Evolutionary conservation across 305 asterid genomes (phyloP).

Genomic region (Solanum hybrid): DNA sequence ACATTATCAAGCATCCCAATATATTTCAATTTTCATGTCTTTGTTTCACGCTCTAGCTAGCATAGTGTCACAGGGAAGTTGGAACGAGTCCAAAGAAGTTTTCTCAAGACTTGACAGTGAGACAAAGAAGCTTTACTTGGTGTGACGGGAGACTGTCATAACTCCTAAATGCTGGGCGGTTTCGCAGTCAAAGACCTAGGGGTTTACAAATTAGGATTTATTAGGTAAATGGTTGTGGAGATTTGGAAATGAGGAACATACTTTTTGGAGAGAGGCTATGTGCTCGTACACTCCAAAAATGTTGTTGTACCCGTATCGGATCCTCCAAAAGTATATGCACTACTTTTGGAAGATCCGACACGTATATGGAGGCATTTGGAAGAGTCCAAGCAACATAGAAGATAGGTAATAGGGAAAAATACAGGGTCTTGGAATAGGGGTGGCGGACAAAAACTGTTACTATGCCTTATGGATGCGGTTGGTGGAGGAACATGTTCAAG

Average conservation of each 20-base stretch:
- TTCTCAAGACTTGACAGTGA: not conserved
- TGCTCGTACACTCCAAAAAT: not conserved
- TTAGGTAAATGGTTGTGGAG: not conserved
- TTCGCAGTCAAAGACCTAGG: not conserved
- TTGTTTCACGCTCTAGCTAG: not conserved
- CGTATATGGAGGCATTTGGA: not conserved
- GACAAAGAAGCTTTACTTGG: not conserved
- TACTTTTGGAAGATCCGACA: not conserved
- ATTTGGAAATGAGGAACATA: not conserved
- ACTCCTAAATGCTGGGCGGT: not conserved
- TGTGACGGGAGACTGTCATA: not conserved
- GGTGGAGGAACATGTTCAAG: not conserved
- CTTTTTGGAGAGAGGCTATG: not conserved
- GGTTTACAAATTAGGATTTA: not conserved
- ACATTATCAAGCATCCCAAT: not conserved
- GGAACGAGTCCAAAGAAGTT: not conserved
- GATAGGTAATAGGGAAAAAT: not conserved
- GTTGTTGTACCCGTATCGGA: not conserved
- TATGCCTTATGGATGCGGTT: not conserved
- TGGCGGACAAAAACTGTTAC: not conserved
- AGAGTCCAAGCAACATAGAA: not conserved
- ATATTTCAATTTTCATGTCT: not conserved
- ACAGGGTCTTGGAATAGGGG: not conserved
- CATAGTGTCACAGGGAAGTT: not conserved
- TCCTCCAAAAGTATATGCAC: not conserved